Conservation (phyloP, 2,329 filamentous ascomycete species). For the Botrytis elliptica region DNA sequence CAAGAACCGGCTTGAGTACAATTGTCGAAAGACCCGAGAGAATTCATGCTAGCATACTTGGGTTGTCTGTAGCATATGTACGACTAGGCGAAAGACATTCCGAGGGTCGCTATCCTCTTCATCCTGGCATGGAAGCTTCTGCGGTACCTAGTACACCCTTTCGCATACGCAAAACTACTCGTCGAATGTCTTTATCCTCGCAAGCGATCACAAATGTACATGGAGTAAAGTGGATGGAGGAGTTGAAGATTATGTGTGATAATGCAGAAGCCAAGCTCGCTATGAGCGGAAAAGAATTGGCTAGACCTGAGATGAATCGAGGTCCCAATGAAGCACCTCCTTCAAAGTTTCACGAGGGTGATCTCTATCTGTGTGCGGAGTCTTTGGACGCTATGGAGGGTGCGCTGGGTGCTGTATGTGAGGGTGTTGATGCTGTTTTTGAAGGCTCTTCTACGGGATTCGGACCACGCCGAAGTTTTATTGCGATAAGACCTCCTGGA, state of each 20-base stretch:
- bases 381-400: conserved; percentile 87
- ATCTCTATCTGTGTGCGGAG: conserved; percentile 85
- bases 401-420: conserved; percentile 86
- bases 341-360: conserved; percentile 74
- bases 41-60: conserved; percentile 78
- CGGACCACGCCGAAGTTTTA: conserved; percentile 76
- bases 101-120: conserved; percentile 66
- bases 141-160: conserved; percentile 67
- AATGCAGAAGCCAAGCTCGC: conserved; percentile 76
- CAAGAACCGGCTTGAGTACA: conserved; percentile 65
- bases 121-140: conserved; percentile 56
- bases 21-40: conserved; percentile 95
- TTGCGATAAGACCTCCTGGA: conserved; percentile 87
- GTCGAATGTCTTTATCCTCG: conserved; percentile 69
- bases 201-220: conserved; percentile 86
- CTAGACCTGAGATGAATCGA: conserved; percentile 62
- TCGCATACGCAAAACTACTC: conserved; percentile 76
- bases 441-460: conserved; percentile 45
- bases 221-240: conserved; percentile 89
- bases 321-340: conserved; percentile 45
- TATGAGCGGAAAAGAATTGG: conserved; percentile 73
- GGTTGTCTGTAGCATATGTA: conserved; percentile 84
- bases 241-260: conserved; percentile 81
- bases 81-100: conserved; percentile 79
- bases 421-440: conserved; percentile 87